phyloP scores from a whole-genome alignment of 805 yeast species.

The Candida ulmi region DNA sequence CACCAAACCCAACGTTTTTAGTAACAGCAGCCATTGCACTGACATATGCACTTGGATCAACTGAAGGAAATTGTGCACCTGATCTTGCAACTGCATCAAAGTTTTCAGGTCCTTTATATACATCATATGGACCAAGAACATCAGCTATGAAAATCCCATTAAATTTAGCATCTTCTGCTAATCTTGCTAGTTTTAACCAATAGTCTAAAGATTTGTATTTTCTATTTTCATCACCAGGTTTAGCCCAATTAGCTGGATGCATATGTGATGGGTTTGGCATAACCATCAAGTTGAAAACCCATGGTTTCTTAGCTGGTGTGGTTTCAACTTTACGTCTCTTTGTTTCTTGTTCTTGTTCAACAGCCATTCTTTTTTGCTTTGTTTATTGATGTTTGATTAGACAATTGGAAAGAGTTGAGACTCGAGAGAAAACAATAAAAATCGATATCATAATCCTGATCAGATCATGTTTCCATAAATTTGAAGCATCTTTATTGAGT shows the following conservation, averaged over 20 bases:
- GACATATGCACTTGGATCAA: conserved; percentile 28
- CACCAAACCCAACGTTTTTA: conserved; percentile 30
- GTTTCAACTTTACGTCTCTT: not conserved
- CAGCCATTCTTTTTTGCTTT: no score
- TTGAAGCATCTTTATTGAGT: no score
- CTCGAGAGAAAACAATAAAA: no score
- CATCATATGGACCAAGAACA: conserved; percentile 32
- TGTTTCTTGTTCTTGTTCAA: not conserved
- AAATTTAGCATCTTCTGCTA: conserved; percentile 30
- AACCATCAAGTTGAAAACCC: not conserved
- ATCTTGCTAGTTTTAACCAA: conserved; percentile 31
- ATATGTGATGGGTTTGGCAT: not conserved
- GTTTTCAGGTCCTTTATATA: conserved; percentile 24
- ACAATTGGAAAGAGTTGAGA: no score
- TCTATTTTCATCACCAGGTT: conserved; percentile 21
- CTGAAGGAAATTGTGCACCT: conserved; percentile 21
- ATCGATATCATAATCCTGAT: no score
- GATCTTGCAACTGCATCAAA: conserved; percentile 23
- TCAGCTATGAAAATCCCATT: conserved; percentile 32
- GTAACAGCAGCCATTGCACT: conserved; percentile 34
- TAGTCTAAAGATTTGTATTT: conserved; percentile 24
- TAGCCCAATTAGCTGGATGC: not conserved
- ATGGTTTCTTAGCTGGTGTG: not conserved
- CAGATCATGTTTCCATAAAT: no score
- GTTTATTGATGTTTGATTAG: no score